Evolutionary conservation across 768 basidiomycete genomes (phyloP).

Genomic region (Lactifluus rugatus): DNA sequence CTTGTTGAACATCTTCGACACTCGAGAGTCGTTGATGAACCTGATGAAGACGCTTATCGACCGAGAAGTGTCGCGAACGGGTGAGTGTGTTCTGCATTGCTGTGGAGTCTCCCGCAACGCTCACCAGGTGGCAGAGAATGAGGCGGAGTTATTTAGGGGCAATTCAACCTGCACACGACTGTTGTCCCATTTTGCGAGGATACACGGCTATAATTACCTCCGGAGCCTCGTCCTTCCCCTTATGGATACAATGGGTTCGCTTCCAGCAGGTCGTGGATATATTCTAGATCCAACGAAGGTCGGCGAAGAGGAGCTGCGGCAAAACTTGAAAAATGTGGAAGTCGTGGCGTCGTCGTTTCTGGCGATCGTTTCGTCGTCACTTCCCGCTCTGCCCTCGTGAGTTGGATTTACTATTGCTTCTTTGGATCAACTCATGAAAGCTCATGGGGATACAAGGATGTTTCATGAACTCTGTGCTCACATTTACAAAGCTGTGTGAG

Average conservation of each 20-base stretch:
- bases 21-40: conserved; percentile 55
- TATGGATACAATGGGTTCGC: conserved; percentile 59
- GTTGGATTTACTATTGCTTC: conserved; percentile 23
- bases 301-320: conserved; percentile 46
- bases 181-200: conserved; percentile 73
- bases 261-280: conserved; percentile 66
- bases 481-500: conserved; percentile 70
- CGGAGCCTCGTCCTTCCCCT: conserved; percentile 69
- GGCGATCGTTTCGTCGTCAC: conserved; percentile 60
- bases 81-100: conserved; percentile 31
- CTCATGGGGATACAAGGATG: conserved; percentile 41
- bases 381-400: conserved; percentile 64
- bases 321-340: conserved; percentile 64
- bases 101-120: neutral
- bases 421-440: conserved; percentile 14
- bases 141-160: conserved; percentile 74
- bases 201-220: conserved; percentile 92
- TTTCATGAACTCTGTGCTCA: conserved; percentile 82
- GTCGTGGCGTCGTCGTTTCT: conserved; percentile 69
- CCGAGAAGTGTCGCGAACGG: conserved; percentile 68
- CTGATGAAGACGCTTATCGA: conserved; percentile 81
- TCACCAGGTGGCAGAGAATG: conserved; percentile 45
- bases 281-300: conserved; percentile 65
- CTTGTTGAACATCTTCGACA: conserved; percentile 79
- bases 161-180: conserved; percentile 86